These are phyloP conservation scores for Prunus padus DNA, from an alignment of 306 rosid genomes.

Conservation along the genomic window DNA sequence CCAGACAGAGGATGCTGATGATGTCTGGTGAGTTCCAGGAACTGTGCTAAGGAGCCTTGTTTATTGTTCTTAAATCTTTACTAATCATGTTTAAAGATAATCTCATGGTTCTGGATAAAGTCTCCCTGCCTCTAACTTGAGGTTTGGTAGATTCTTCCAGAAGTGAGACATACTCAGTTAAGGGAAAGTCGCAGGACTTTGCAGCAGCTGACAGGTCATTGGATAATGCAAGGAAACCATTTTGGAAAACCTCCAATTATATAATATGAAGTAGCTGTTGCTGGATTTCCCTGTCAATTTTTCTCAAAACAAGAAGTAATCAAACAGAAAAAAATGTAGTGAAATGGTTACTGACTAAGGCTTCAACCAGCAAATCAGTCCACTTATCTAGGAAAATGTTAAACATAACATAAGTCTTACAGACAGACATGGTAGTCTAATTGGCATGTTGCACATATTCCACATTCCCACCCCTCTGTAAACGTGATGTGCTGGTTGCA, in stretches of 20 bases:
- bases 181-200: neutral
- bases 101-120: neutral
- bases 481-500: neutral
- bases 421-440: neutral
- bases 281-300: neutral
- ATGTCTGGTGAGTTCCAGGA: constrained; percentile 67
- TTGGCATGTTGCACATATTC: neutral
- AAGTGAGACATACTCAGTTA: neutral
- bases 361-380: neutral
- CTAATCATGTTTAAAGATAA: neutral
- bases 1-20: constrained; percentile 58
- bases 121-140: neutral
- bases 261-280: neutral
- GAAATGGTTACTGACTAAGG: neutral
- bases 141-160: neutral
- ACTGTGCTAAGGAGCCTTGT: neutral
- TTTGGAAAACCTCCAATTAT: neutral
- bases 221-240: neutral
- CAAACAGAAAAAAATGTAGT: neutral
- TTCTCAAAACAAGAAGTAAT: neutral
- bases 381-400: neutral
- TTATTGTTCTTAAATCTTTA: neutral
- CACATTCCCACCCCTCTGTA: neutral
- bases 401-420: neutral
- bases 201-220: neutral